Conservation (phyloP, 2,329 filamentous ascomycete species). For the Ceratocystis harringtonii region DNA sequence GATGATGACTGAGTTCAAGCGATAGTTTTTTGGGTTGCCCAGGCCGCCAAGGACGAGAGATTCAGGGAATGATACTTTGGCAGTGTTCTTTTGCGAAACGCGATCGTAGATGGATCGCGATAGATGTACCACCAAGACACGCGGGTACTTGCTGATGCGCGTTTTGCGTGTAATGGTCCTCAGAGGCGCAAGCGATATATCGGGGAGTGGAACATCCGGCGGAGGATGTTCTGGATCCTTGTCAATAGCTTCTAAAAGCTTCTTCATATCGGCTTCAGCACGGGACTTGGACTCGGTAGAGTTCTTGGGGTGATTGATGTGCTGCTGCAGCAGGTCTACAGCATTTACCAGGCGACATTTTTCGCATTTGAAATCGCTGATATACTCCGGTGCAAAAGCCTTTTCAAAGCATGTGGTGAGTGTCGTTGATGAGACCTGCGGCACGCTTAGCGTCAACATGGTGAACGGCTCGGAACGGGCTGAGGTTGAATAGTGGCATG, state of each 20-base stretch:
- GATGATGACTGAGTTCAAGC: slow-evolving; percentile 71
- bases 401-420: slow-evolving; percentile 83
- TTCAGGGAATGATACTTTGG: slow-evolving; percentile 87
- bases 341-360: slow-evolving; percentile 79
- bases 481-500: slow-evolving; percentile 78
- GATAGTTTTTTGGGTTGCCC: slow-evolving; percentile 64
- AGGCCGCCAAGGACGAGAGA: slow-evolving; percentile 68
- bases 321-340: slow-evolving; percentile 44
- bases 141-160: slow-evolving; percentile 74
- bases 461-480: slow-evolving; percentile 75
- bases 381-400: slow-evolving; percentile 86
- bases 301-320: slow-evolving; percentile 41
- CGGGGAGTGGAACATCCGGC: slow-evolving; percentile 46
- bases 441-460: slow-evolving; percentile 81
- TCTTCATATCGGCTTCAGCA: slow-evolving; percentile 44
- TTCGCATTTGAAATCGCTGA: slow-evolving; percentile 94
- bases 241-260: slow-evolving; percentile 55
- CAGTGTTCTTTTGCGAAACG: slow-evolving; percentile 78
- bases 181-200: slow-evolving; percentile 59
- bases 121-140: slow-evolving; percentile 78
- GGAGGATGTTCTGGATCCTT: slow-evolving; percentile 60
- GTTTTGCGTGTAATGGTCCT: slow-evolving; percentile 77
- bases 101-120: slow-evolving; percentile 86
- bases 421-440: slow-evolving; percentile 64
- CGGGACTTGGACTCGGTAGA: slow-evolving; percentile 25